Conservation (phyloP, 768 basidiomycete species). For the Termitomyces titanicus region DNA sequence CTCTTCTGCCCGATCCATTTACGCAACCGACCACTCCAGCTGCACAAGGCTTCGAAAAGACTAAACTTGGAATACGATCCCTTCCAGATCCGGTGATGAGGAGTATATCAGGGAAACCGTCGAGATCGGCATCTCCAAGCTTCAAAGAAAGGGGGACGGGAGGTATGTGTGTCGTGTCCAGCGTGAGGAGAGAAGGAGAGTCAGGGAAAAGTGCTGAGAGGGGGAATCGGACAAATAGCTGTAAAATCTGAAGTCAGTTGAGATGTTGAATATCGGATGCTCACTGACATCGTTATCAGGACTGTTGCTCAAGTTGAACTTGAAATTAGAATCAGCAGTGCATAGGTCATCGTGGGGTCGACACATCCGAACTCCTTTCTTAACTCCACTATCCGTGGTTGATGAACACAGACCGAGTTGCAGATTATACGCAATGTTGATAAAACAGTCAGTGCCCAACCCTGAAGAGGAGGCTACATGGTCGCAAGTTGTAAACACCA, state of each 20-base stretch:
- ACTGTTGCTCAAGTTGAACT: constrained; percentile 60
- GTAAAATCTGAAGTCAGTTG: background rate
- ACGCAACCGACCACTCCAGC: constrained; percentile 54
- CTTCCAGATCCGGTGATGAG: constrained; percentile 44
- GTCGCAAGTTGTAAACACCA: constrained; percentile 85
- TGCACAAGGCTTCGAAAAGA: constrained; percentile 62
- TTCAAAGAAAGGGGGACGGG: constrained; percentile 73
- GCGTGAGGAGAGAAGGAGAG: constrained; percentile 58
- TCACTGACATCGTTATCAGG: constrained; percentile 47
- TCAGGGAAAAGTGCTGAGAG: constrained; percentile 55
- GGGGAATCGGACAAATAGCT: constrained; percentile 69
- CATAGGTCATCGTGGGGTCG: constrained; percentile 81
- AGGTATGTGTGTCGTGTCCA: constrained; percentile 63
- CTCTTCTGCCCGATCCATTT: constrained; percentile 51
- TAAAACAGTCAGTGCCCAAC: constrained; percentile 68
- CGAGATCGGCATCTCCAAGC: constrained; percentile 87
- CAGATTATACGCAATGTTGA: constrained; percentile 93
- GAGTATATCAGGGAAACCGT: constrained; percentile 91
- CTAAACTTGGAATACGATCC: constrained; percentile 53
- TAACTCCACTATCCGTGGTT: constrained; percentile 43
- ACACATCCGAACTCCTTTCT: constrained; percentile 56
- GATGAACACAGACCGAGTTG: constrained; percentile 81
- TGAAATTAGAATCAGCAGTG: constrained; percentile 73
- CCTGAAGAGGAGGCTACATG: constrained; percentile 67
- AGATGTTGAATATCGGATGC: background rate